Evolutionary conservation across 2,329 filamentous ascomycete genomes (phyloP), one percentile per base, ranked within the genome.

Genomic region (Fusarium longipes): DNA sequence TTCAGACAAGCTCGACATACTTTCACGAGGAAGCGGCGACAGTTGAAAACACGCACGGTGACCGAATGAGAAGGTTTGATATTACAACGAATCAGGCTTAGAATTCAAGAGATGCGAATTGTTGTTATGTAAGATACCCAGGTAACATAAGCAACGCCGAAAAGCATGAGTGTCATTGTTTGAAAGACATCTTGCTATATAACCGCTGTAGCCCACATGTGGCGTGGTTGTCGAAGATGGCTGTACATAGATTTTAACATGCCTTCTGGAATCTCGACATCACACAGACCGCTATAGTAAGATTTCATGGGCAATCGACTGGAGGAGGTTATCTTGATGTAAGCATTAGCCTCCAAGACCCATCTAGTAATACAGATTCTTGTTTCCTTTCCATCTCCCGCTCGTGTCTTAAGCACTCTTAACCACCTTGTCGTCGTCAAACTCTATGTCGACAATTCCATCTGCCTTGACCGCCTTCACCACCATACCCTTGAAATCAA

Each of bases 391-490:
- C 58, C 60, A 58, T 67, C 45, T 47, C 32, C 50, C 27, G 54
- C 44, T 49, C 45, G 47, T 17, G 24, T 57, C 71, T 83, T 76
- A 91, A 73, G 88, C 85, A 71, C 83, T 80, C 79, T 86, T 87
- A 35, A 91, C 88, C 60, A 90, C 82, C 79, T 89, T 89, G 81
- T 91, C 90, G 77, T 97, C 93, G 77, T 95, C 91, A 78, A 93
- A 96, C 68, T 93, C 88, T 74, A 96, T 87, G 74, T 96, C 93
- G 72, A 87, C 83, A 65, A 99, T 91, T 12, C 96, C 96, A 73
- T 98, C 93, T 83, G 96, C 97, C 65, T 93, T 97, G 75, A 99
- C 89, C 33, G 93, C 91, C 86, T 98, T 98, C 74, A 99, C 94
- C 52, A 86, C 76, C 89, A 97, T 92, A 36, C 96, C 96, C 86